Conservation (phyloP, 139 green algal genomes). For the Chlorella vulgaris region DNA sequence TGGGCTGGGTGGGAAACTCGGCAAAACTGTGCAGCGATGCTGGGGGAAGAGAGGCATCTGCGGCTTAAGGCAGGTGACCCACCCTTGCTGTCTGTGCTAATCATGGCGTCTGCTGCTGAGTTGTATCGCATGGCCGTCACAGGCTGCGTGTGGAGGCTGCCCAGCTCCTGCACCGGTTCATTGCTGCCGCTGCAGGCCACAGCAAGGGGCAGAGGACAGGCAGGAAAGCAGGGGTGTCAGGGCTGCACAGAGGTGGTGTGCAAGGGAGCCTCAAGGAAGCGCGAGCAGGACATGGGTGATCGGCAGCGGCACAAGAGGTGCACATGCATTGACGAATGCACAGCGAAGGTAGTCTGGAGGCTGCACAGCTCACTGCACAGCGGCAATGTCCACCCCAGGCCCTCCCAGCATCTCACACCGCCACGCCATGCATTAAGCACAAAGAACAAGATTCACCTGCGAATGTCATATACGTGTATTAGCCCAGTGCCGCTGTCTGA, state of each 20-base stretch:
- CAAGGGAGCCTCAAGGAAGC: no score
- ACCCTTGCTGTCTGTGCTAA: slow-evolving; percentile 75
- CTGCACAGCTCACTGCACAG: no score
- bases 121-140: slow-evolving; percentile 85
- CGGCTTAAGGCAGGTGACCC: no score
- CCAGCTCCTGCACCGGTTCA: slow-evolving; percentile 61
- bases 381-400: background rate
- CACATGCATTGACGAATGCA: no score
- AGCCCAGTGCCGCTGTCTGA: slow-evolving; percentile 71
- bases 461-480: slow-evolving; percentile 86
- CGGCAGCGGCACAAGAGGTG: no score
- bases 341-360: no score
- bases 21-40: background rate
- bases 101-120: slow-evolving; percentile 54
- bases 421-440: background rate
- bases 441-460: slow-evolving; percentile 9
- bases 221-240: background rate
- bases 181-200: slow-evolving; percentile 43
- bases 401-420: background rate
- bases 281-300: no score
- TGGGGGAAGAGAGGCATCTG: no score
- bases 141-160: slow-evolving; percentile 60
- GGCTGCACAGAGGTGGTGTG: background rate
- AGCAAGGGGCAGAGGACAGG: background rate
- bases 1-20: background rate